These are phyloP conservation scores for Parietaria judaica DNA, from an alignment of 306 rosid species.

Conservation along the genomic window DNA sequence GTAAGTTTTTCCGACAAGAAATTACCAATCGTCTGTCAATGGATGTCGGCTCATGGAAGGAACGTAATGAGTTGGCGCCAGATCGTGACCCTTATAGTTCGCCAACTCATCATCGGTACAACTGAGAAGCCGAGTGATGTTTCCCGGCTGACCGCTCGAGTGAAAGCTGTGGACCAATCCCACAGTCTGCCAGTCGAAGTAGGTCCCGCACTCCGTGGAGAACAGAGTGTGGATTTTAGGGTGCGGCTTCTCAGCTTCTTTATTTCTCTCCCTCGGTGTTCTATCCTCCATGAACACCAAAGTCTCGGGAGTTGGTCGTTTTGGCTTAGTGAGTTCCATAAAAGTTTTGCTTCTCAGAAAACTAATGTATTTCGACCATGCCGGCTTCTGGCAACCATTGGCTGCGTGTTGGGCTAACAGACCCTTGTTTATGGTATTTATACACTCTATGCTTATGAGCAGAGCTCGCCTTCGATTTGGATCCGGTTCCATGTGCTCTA, in stretches of 20 bases:
- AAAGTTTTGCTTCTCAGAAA: constrained; percentile 76
- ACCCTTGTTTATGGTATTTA: constrained; percentile 80
- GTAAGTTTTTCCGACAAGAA: not conserved
- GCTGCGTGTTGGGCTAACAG: constrained; percentile 70
- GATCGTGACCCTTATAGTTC: constrained; percentile 67
- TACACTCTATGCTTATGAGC: constrained; percentile 66
- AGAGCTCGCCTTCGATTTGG: constrained; percentile 48
- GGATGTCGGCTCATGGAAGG: constrained; percentile 97
- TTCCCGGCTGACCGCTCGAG: constrained; percentile 88
- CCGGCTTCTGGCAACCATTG: constrained; percentile 75
- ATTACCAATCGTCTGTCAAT: constrained; percentile 93
- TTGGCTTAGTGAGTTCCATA: constrained; percentile 72
- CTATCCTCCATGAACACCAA: constrained; percentile 46
- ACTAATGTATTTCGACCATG: constrained; percentile 80
- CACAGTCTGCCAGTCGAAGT: constrained; percentile 98
- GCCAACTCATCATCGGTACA: constrained; percentile 69
- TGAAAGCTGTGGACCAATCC: constrained; percentile 89
- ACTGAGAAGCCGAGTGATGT: constrained; percentile 91
- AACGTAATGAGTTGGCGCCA: constrained; percentile 95
- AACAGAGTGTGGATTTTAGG: constrained; percentile 85
- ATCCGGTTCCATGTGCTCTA: constrained; percentile 55
- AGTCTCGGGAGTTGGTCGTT: constrained; percentile 56
- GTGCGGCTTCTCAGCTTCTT: constrained; percentile 35
- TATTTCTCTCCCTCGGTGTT: constrained; percentile 22
- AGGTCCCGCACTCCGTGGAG: constrained; percentile 82